These are phyloP conservation scores for Termitomyces titanicus DNA, from an alignment of 768 basidiomycete genomes.

Conservation along the genomic window DNA sequence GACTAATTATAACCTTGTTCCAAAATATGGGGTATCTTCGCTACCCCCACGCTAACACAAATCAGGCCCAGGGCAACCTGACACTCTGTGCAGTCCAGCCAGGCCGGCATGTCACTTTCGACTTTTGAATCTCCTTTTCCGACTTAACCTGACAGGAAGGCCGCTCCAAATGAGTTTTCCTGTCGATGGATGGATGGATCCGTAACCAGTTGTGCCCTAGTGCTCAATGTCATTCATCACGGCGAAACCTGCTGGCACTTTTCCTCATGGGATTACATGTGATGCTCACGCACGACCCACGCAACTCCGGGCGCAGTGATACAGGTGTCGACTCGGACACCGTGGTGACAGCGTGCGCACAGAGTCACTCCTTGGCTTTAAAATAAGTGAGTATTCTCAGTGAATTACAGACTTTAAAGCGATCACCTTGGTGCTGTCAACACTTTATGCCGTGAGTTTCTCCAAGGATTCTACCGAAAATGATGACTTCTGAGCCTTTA, in stretches of 20 bases:
- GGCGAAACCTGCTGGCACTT: too few species aligned
- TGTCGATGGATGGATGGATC: too few species aligned
- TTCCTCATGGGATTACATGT: neutral
- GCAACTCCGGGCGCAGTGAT: neutral
- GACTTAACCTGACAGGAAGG: too few species aligned
- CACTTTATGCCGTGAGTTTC: neutral
- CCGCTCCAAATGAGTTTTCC: too few species aligned
- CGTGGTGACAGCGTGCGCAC: neutral
- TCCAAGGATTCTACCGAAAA: neutral
- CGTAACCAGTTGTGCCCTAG: too few species aligned
- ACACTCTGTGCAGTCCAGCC: too few species aligned
- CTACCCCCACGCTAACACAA: neutral
- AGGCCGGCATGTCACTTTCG: neutral
- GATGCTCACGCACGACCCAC: neutral
- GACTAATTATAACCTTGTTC: neutral
- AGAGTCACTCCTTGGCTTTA: neutral
- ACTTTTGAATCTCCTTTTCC: too few species aligned
- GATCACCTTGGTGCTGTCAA: too few species aligned
- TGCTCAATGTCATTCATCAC: too few species aligned
- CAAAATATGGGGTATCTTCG: slow-evolving; percentile 4
- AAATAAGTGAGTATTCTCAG: too few species aligned
- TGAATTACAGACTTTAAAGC: too few species aligned
- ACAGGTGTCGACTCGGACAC: neutral
- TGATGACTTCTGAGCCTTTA: too few species aligned
- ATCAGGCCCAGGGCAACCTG: neutral